A percentile compares a stretch with the other conserved stretches of the same genome.
Conservation (phyloP, 2,329 filamentous ascomycete genomes). For the Lecanosticta acicola region DNA sequence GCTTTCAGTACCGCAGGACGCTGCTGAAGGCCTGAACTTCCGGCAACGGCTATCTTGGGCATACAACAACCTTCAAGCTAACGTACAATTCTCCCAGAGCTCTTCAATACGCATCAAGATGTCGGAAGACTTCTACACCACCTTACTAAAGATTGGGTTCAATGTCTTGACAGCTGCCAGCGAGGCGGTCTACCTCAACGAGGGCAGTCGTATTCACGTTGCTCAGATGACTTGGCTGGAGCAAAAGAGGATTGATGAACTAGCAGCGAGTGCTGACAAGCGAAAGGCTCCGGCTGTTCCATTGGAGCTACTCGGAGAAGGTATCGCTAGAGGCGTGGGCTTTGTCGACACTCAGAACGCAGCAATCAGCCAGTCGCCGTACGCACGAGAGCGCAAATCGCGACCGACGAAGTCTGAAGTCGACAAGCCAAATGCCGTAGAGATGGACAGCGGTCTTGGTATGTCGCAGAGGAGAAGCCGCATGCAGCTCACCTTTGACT, state of each 20-base stretch:
- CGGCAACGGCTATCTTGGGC: conserved; percentile 62
- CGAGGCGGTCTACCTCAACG: conserved; percentile 92
- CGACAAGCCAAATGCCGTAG: conserved; percentile 23
- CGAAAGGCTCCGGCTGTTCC: conserved; percentile 37
- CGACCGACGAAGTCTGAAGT: conserved; percentile 19
- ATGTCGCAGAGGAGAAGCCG: conserved; percentile 71
- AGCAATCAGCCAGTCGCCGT: conserved; percentile 45
- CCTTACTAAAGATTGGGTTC: conserved; percentile 79
- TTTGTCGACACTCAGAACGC: conserved; percentile 31
- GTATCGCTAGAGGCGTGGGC: conserved; percentile 35
- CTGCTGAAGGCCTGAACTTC: conserved; percentile 42
- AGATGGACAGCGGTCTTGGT: conserved; percentile 62
- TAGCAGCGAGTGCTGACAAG: conserved; percentile 50
- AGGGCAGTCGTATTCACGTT: conserved; percentile 70
- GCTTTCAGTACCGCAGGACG: conserved; percentile 54
- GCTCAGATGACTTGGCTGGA: conserved; percentile 84
- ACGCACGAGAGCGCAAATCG: conserved; percentile 61
- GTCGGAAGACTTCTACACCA: conserved; percentile 94
- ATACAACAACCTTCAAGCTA: conserved; percentile 86
- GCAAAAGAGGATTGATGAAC: conserved; percentile 72
- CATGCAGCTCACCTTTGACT: conserved; percentile 70
- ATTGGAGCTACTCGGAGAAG: conserved; percentile 38
- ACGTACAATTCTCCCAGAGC: conserved; percentile 67
- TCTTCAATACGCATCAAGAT: conserved; percentile 67
- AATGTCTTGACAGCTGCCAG: conserved; percentile 85